Percentiles rank a stretch among this genome's conserved stretches.
phyloP scores from a whole-genome alignment of 1,139 yeast species.

The Saccharomycopsis crataegensis region DNA sequence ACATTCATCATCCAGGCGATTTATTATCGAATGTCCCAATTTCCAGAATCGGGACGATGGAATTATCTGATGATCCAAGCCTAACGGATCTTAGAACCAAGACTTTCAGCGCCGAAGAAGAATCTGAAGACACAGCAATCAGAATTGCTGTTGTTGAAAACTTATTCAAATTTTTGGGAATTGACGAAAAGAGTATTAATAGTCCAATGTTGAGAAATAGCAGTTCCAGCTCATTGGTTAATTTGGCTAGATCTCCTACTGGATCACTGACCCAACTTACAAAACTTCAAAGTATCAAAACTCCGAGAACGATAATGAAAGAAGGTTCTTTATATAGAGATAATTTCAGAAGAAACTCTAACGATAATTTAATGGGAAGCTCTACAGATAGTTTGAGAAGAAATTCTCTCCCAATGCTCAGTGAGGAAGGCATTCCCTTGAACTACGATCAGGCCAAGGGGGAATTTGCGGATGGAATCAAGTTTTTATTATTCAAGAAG shows the following conservation, averaged over 20 bases:
- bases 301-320: too few relatives aligned
- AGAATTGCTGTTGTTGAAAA: conserved; percentile 69
- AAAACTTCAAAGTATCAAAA: neutral
- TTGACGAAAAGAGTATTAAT: conserved; percentile 38
- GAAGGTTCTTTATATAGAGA: too few relatives aligned
- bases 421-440: conserved; percentile 20
- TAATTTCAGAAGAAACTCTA: too few relatives aligned
- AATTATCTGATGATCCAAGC: conserved; percentile 19
- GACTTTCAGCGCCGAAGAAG: conserved; percentile 58
- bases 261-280: neutral
- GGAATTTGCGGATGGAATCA: conserved; percentile 59
- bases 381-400: conserved; percentile 11
- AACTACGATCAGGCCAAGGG: conserved; percentile 47
- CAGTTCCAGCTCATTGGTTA: conserved; percentile 10
- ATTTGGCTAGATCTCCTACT: neutral
- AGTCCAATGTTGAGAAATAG: conserved; percentile 8
- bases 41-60: conserved; percentile 37
- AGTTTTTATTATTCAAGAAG: conserved; percentile 47
- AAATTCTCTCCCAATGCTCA: conserved; percentile 2
- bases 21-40: conserved; percentile 75
- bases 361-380: too few relatives aligned
- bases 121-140: conserved; percentile 67
- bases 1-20: conserved; percentile 73
- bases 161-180: conserved; percentile 65
- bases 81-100: conserved; percentile 27